Conservation (phyloP, 257 asterid species). For the Linderniella brevidens region DNA sequence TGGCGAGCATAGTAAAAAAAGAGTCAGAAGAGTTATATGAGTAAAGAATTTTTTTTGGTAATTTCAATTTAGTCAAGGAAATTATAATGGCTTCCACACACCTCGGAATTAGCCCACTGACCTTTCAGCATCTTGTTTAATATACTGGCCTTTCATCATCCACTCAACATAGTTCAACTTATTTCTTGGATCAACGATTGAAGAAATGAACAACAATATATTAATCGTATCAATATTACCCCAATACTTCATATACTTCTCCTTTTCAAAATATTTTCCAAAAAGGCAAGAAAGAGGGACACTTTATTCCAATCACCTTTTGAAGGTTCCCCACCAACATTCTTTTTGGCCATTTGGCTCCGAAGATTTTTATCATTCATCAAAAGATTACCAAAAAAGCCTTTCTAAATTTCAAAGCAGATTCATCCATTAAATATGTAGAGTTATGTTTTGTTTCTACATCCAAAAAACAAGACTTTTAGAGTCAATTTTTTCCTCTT, state of each 20-base stretch:
- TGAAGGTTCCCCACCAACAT: background rate
- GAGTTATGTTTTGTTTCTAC: background rate
- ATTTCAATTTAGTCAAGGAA: no score
- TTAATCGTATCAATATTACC: background rate
- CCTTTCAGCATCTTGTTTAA: no score
- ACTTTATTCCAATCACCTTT: background rate
- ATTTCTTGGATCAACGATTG: no score
- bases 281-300: background rate
- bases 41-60: no score
- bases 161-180: no score
- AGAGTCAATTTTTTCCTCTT: background rate
- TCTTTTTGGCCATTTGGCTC: background rate
- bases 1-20: no score
- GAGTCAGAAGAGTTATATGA: no score
- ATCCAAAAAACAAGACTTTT: background rate
- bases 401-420: background rate
- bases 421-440: background rate
- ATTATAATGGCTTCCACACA: no score
- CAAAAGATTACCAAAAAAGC: background rate
- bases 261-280: background rate
- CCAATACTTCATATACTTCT: conserved; percentile 1
- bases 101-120: no score
- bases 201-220: no score
- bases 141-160: no score
- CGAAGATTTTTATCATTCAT: background rate